A percentile compares a stretch with the other conserved stretches of the same genome.
Conservation (phyloP, 768 basidiomycete genomes). For the Lactarius sp. region DNA sequence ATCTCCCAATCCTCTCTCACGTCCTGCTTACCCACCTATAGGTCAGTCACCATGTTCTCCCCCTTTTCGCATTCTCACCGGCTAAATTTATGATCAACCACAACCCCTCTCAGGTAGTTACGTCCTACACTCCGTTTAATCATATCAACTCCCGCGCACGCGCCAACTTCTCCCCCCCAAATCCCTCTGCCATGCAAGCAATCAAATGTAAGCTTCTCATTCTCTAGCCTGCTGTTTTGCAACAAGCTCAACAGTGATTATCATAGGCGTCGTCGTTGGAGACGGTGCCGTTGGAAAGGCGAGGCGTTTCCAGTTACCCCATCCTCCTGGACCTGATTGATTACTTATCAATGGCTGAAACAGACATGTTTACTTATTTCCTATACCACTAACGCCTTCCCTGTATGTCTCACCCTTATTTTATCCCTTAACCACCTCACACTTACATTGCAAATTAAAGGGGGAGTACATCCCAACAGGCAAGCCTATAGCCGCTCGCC, state of each 20-base stretch:
- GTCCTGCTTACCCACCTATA: background rate
- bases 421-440: slow-evolving; percentile 12
- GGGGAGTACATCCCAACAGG: slow-evolving; percentile 97
- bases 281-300: slow-evolving; percentile 99
- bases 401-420: slow-evolving; percentile 47
- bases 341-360: slow-evolving; percentile 27
- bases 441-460: slow-evolving; percentile 36
- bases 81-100: background rate
- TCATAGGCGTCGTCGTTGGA: slow-evolving; percentile 91
- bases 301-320: slow-evolving; percentile 30
- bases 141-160: slow-evolving; percentile 12
- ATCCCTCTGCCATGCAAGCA: slow-evolving; percentile 60
- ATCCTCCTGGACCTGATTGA: background rate
- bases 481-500: slow-evolving; percentile 33
- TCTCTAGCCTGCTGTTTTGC: slow-evolving; percentile 6
- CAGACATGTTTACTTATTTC: slow-evolving; percentile 99
- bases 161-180: background rate
- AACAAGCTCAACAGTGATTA: slow-evolving; percentile 29
- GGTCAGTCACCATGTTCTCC: background rate
- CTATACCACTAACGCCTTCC: slow-evolving; percentile 98
- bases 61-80: background rate
- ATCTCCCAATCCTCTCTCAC: background rate
- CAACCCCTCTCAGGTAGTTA: background rate
- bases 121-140: slow-evolving; percentile 3
- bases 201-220: slow-evolving; percentile 70